Evolutionary conservation across 106 monocot species (phyloP).

Genomic region (Acorus gramineus): DNA sequence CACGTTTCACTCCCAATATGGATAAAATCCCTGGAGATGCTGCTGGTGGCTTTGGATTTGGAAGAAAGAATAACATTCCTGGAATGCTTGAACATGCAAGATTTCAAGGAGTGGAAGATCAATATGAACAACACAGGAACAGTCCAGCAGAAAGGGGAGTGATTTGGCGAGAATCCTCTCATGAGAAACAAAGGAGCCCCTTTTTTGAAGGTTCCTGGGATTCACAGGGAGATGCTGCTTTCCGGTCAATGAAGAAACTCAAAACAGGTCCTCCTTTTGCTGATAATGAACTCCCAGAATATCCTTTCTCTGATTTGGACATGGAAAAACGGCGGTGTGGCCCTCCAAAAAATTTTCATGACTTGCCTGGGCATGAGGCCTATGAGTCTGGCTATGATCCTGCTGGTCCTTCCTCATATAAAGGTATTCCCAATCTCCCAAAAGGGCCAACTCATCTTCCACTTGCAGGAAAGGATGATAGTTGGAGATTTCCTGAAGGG

Average conservation of each 20-base stretch:
- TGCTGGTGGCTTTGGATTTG: conserved; percentile 9
- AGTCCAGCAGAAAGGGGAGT: conserved; percentile 40
- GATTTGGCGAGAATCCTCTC: conserved; percentile 29
- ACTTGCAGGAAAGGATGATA: conserved; percentile 33
- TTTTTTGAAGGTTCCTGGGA: conserved; percentile 41
- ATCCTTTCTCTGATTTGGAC: conserved; percentile 58
- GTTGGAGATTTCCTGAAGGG: conserved; percentile 24
- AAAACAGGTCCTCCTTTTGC: conserved; percentile 25
- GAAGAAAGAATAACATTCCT: conserved; percentile 14
- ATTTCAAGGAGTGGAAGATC: conserved; percentile 34
- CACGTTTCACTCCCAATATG: conserved; percentile 23
- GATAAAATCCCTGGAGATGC: conserved; percentile 34
- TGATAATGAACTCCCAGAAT: conserved; percentile 85
- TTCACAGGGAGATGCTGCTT: conserved; percentile 21
- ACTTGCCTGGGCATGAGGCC: conserved; percentile 25
- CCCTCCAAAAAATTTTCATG: conserved; percentile 17
- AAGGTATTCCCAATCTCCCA: conserved; percentile 19
- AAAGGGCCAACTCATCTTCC: conserved; percentile 20
- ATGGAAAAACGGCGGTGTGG: conserved; percentile 21
- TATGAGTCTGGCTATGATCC: conserved; percentile 23
- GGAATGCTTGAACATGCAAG: conserved; percentile 29
- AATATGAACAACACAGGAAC: conserved; percentile 25
- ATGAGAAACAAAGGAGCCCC: conserved; percentile 36
- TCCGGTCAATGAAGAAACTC: conserved; percentile 50
- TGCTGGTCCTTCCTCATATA: conserved; percentile 18